These are phyloP conservation scores for Nigrospora oryzae DNA, from an alignment of 2,329 filamentous ascomycete genomes.

Conservation along the genomic window DNA sequence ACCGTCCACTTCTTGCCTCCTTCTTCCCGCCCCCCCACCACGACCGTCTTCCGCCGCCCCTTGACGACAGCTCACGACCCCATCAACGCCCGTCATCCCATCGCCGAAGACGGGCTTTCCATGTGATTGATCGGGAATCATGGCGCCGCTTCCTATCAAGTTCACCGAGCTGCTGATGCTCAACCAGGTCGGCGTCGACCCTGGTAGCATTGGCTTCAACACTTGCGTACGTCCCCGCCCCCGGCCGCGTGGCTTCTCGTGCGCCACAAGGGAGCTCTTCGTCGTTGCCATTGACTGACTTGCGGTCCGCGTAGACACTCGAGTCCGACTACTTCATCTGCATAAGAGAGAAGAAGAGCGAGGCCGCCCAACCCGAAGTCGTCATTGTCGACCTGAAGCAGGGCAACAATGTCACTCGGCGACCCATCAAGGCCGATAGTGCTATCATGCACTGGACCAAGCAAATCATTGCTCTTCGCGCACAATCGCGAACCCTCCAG, in stretches of 20 bases:
- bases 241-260: neutral
- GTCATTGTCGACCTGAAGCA: slow-evolving; percentile 98
- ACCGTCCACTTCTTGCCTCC: no score
- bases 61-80: no score
- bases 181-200: slow-evolving; percentile 37
- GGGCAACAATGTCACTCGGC: slow-evolving; percentile 86
- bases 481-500: slow-evolving; percentile 87
- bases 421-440: slow-evolving; percentile 98
- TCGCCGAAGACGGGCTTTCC: slow-evolving; percentile 1
- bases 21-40: no score
- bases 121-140: slow-evolving; percentile 26
- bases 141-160: slow-evolving; percentile 78
- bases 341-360: slow-evolving; percentile 87
- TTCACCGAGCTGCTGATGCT: slow-evolving; percentile 83
- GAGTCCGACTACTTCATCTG: slow-evolving; percentile 97
- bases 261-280: no score
- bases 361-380: slow-evolving; percentile 79
- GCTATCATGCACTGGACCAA: slow-evolving; percentile 98
- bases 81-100: neutral
- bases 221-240: slow-evolving; percentile 58
- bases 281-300: slow-evolving; percentile 11
- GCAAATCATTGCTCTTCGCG: slow-evolving; percentile 94
- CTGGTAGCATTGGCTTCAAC: slow-evolving; percentile 67
- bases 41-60: no score
- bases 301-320: slow-evolving; percentile 62